Evolutionary conservation across 1,284 basidiomycete species (phyloP).

Genomic region (Neolentinus lepideus): DNA sequence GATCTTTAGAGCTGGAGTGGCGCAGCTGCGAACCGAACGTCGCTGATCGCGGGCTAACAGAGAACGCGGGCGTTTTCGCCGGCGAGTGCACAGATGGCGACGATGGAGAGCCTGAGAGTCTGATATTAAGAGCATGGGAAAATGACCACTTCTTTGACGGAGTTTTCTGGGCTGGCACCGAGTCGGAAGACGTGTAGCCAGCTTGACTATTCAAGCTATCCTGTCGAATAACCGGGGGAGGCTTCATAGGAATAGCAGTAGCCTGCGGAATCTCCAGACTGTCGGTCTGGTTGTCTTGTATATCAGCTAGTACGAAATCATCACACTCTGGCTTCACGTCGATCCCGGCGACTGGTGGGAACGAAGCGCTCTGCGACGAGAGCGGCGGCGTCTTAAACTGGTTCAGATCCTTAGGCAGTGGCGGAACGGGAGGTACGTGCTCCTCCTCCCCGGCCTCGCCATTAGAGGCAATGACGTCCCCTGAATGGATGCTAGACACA

Average conservation of each 20-base stretch:
- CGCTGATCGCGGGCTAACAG: slow-evolving; percentile 57
- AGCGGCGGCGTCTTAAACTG: slow-evolving; percentile 65
- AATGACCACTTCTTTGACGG: slow-evolving; percentile 97
- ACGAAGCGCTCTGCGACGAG: slow-evolving; percentile 42
- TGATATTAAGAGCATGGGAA: slow-evolving; percentile 83
- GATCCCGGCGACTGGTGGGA: slow-evolving; percentile 36
- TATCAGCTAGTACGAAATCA: slow-evolving; percentile 29
- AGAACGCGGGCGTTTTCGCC: slow-evolving; percentile 39
- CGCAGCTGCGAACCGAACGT: slow-evolving; percentile 55
- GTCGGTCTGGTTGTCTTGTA: slow-evolving; percentile 23
- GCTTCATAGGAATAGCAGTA: slow-evolving; percentile 17
- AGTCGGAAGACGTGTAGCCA: slow-evolving; percentile 26
- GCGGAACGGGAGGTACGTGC: slow-evolving; percentile 90
- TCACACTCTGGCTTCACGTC: slow-evolving; percentile 26
- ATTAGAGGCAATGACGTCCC: slow-evolving; percentile 44
- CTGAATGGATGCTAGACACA: slow-evolving; percentile 65
- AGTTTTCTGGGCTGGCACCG: slow-evolving; percentile 46
- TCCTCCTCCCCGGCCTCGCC: slow-evolving; percentile 54
- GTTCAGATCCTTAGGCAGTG: slow-evolving; percentile 87
- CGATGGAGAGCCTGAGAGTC: slow-evolving; percentile 62
- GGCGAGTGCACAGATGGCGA: slow-evolving; percentile 38
- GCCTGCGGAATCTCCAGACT: slow-evolving; percentile 46
- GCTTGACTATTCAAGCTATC: background rate
- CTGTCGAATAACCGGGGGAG: background rate
- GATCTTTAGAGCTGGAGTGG: slow-evolving; percentile 62